Base-by-base conservation (phyloP, 1,284 basidiomycete genomes). In the Rhodofomes roseus region DNA sequence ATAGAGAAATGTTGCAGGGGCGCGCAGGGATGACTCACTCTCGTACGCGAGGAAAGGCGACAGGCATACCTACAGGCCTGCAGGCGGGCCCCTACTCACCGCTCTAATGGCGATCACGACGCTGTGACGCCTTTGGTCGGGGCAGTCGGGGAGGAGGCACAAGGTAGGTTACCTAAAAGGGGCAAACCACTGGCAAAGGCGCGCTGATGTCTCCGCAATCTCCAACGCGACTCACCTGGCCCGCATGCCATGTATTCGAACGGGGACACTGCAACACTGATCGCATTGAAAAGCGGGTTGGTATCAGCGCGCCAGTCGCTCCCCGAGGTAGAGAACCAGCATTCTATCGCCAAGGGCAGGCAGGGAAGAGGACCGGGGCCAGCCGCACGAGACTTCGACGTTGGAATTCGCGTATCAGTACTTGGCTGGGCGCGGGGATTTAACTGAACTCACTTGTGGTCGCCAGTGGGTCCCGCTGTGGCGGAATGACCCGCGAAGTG, bases 371-470 rank as follows among this genome's bases (percentile, higher is more conserved):
- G 14, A 29, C 22, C 16, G n/a, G 46, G 5, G 46, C 46, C 46
- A 25, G 29, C 23, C 25, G 22, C 46, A 29, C 46, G 12, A 48
- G 46, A 27, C 11, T 48, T 48, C 46, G 46, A 48, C 16, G 25
- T 27, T n/a, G 46, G 46, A 27, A 29, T 48, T 48, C 46, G 46
- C 16, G 46, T 27, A 29, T 48, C 46, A 48, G 11, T 4, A 11
- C 31, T 14, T 29, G 46, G 16, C 12, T 6, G 25, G 46, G 46
- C 46, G 16, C 43, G 22, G 6, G 22, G 22, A 9, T 29, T 48
- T 48, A 48, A 48, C 46, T 52, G 50, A 52, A 36, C 50, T 22
- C 34, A 25, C 18, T 52, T 52, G 50, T 52, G 50, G 50, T 52
- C 50, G 50, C 34, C 50, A 52, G 50, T 52, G 50, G 50, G 50